Conservation (phyloP, 371 early-diverging fungal species). For the Parasitella parasitica region DNA sequence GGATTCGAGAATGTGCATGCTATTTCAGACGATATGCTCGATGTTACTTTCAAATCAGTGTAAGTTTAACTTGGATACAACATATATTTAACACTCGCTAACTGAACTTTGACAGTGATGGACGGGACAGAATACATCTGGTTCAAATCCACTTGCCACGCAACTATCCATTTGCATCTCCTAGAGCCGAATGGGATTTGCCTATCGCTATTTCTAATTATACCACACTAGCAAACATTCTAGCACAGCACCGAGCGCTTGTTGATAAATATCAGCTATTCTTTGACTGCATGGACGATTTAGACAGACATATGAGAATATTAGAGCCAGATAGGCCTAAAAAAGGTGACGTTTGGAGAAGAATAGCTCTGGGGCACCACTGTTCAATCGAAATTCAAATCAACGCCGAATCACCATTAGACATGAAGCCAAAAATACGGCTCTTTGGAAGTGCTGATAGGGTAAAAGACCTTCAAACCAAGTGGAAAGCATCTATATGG, state of each 20-base stretch:
- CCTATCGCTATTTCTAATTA: constrained; percentile 13
- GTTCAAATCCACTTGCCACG: constrained; percentile 19
- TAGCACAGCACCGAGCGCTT: constrained; percentile 7
- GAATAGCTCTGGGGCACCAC: constrained; percentile 44
- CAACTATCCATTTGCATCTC: constrained; percentile 21
- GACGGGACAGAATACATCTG: constrained; percentile 5
- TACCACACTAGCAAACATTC: not conserved
- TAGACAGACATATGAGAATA: constrained; percentile 38
- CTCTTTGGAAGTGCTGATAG: constrained; percentile 45
- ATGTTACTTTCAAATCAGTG: constrained; percentile 16
- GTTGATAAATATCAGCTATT: constrained; percentile 25
- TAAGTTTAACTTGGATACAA: not conserved
- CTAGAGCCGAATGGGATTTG: constrained; percentile 10
- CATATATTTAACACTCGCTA: not conserved
- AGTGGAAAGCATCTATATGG: constrained; percentile 25
- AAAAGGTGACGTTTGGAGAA: constrained; percentile 34
- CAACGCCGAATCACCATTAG: constrained; percentile 21
- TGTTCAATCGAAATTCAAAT: constrained; percentile 44
- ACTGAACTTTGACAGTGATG: not conserved
- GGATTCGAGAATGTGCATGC: constrained; percentile 27
- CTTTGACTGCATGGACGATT: constrained; percentile 41
- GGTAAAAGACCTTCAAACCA: constrained; percentile 21
- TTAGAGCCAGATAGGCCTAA: constrained; percentile 42
- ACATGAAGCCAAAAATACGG: constrained; percentile 20
- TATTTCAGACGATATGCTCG: constrained; percentile 23